Conservation (phyloP, 1,284 basidiomycete species). For the Schizophyllum amplum region DNA sequence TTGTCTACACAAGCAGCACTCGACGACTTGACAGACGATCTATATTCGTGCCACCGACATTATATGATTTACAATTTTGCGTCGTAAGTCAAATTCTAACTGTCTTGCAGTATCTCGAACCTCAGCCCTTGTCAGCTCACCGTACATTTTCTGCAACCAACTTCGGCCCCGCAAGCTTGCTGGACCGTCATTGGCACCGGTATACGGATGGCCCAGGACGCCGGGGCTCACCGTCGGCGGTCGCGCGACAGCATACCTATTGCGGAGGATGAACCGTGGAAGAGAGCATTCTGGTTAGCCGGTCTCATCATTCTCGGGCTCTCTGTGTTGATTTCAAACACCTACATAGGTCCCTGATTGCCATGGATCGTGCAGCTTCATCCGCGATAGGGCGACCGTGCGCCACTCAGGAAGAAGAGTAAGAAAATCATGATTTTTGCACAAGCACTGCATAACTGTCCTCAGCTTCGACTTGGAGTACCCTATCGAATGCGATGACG, state of each 20-base stretch:
- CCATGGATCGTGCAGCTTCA: slow-evolving; percentile 29
- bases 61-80: slow-evolving; percentile 52
- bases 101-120: background rate
- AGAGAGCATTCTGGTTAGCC: slow-evolving; percentile 42
- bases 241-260: slow-evolving; percentile 13
- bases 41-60: slow-evolving; percentile 39
- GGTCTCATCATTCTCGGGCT: background rate
- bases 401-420: slow-evolving; percentile 46
- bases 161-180: slow-evolving; percentile 26
- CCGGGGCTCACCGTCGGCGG: slow-evolving; percentile 23
- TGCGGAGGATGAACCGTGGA: slow-evolving; percentile 38
- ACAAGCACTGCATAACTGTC: background rate
- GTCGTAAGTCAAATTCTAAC: slow-evolving; percentile 11
- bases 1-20: background rate
- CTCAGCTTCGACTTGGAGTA: slow-evolving; percentile 44
- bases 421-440: slow-evolving; percentile 2
- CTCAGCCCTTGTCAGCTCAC: slow-evolving; percentile 5
- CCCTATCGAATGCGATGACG: slow-evolving; percentile 47
- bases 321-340: background rate
- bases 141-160: slow-evolving; percentile 8
- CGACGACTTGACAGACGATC: slow-evolving; percentile 30
- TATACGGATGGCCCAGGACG: slow-evolving; percentile 33
- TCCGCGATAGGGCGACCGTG: slow-evolving; percentile 43
- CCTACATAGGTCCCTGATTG: slow-evolving; percentile 21
- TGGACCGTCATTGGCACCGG: slow-evolving; percentile 39